A percentile compares a stretch with the other conserved stretches of the same genome.
These are phyloP conservation scores for Trametopsis cervina DNA, from an alignment of 768 basidiomycete genomes.

Conservation along the genomic window DNA sequence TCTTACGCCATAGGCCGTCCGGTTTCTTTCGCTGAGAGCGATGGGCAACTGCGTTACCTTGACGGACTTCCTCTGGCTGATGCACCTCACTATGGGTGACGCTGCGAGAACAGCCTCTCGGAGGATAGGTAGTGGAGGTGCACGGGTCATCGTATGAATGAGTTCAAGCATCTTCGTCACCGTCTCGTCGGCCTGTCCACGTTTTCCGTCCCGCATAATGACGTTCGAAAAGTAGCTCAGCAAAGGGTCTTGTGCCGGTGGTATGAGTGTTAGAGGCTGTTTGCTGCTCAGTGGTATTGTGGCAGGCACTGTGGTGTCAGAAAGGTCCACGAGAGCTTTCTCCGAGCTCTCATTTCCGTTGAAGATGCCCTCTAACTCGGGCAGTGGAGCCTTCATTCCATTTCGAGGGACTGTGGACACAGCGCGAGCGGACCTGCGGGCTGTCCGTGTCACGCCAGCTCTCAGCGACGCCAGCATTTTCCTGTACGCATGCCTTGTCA, in stretches of 20 bases:
- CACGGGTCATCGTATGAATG: constrained; percentile 68
- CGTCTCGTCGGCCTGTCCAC: constrained; percentile 49
- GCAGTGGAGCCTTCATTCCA: not conserved
- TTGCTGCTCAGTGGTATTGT: not conserved
- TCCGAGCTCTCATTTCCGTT: not conserved
- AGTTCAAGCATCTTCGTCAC: constrained; percentile 60
- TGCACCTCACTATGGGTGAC: constrained; percentile 62
- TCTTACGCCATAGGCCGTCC: constrained; percentile 58
- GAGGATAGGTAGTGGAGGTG: constrained; percentile 75
- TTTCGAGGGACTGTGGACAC: constrained; percentile 3
- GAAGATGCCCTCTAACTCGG: not conserved
- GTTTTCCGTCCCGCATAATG: constrained; percentile 59
- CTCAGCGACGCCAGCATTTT: constrained; percentile 1
- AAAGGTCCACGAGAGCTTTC: not conserved
- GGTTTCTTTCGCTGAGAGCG: constrained; percentile 75
- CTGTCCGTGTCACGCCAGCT: not conserved
- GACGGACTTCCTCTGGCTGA: constrained; percentile 52
- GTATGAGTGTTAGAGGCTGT: constrained; percentile 31
- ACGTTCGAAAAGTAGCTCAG: constrained; percentile 58
- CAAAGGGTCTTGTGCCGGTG: constrained; percentile 70
- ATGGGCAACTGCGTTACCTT: constrained; percentile 64
- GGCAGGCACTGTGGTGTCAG: not conserved
- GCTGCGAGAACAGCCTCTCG: constrained; percentile 62
- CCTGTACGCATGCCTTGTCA: not conserved
- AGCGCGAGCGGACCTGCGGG: not conserved